Base-by-base conservation (phyloP, 2,329 filamentous ascomycete genomes). In the Trichoderma gracile region DNA sequence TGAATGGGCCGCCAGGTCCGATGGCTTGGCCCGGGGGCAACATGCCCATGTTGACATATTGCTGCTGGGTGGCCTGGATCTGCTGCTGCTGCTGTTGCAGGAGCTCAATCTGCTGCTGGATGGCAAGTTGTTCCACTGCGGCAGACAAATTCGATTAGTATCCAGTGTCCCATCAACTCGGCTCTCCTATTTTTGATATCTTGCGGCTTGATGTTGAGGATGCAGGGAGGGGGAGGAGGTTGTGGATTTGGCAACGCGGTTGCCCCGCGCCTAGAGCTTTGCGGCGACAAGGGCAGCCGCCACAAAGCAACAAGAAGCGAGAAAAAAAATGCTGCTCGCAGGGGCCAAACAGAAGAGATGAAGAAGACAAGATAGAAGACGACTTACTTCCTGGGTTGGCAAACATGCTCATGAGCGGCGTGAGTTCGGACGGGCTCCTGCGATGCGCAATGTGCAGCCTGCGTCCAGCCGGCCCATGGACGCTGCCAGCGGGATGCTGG, bases 1-100 rank as follows among this genome's bases (percentile, higher is more conserved):
- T 90, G 82, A 91, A 95, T 67, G 82, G 82, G 72, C 84, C 85
- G 70, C 87, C 88, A 67, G 87, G 86, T 70, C 86, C 87, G 66
- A 97, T 82, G 69, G 77, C 71, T 80, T 97, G 94, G 73, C 91
- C 90, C 60, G 91, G 89, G 71, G 90, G 89, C 73, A 98, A 89
- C 85, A 98, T 93, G 77, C 92, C 92, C 91, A 97, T 93, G 78
- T 95, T 97, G 73, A 97, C 90, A 82, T 97, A 97, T 80, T 98
- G 94, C 80, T 97, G 93, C 75, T 97, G 93, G 69, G 92, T 95
- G 72, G 92, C 92, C 79, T 96, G 92, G 75, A 98, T 96, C 77
- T 97, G 93, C 78, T 98, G 93, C 77, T 98, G 95, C 78, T 98
- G 95, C 78, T 97, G 93, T 81, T 98, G 94, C 74, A 98, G 85